These are phyloP conservation scores for Alternaria arborescens DNA, from an alignment of 2,329 filamentous ascomycete genomes.

Conservation along the genomic window DNA sequence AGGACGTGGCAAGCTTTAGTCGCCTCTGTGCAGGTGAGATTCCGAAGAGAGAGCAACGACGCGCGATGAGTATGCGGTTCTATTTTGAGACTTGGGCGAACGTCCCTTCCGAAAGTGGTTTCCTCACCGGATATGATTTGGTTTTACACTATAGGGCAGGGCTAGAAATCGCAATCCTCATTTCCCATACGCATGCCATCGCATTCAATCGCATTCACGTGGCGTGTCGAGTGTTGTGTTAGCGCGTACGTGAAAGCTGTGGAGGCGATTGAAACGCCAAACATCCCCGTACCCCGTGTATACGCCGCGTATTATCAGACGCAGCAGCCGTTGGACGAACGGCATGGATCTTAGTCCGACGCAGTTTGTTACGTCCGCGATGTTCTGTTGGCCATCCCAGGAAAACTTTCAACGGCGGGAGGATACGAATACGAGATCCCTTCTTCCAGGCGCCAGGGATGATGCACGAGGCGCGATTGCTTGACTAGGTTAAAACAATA, in stretches of 20 bases:
- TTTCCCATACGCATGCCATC: constrained; percentile 17
- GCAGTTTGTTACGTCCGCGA: neutral
- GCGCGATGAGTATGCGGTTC: constrained; percentile 14
- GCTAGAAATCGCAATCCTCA: constrained; percentile 11
- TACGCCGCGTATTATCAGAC: neutral
- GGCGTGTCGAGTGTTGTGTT: constrained; percentile 1
- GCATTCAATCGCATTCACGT: constrained; percentile 9
- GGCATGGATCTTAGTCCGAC: neutral
- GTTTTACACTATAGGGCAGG: constrained; percentile 1
- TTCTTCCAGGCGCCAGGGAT: neutral
- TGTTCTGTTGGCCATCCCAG: neutral
- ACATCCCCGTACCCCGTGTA: constrained; percentile 2
- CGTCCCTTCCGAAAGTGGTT: constrained; percentile 4
- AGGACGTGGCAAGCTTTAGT: constrained; percentile 15
- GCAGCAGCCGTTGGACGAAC: constrained; percentile 6
- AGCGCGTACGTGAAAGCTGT: constrained; percentile 8
- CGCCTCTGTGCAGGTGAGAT: constrained; percentile 1
- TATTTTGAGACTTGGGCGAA: constrained; percentile 18
- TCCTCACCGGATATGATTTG: constrained; percentile 9
- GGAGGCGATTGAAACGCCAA: constrained; percentile 3
- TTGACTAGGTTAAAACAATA: neutral
- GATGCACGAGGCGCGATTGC: constrained; percentile 1
- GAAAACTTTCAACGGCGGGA: neutral
- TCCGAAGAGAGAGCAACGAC: constrained; percentile 11
- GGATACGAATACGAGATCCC: constrained; percentile 11